A percentile compares a stretch with the other conserved stretches of the same genome.
Conservation (phyloP, 2,329 filamentous ascomycete genomes). For the Paracoccidioides brasiliensis region DNA sequence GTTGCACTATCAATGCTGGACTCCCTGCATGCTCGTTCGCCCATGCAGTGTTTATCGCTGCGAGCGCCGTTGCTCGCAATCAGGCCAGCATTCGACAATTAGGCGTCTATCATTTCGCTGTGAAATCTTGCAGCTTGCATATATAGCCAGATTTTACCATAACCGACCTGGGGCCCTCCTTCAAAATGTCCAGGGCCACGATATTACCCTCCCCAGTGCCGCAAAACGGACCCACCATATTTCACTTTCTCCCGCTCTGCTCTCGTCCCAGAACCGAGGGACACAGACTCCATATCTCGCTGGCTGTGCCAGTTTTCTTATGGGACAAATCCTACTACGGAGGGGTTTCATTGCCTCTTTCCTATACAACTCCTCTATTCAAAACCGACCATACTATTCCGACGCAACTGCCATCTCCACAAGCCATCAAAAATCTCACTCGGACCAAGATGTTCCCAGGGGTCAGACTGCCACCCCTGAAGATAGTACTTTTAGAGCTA, state of each 20-base stretch:
- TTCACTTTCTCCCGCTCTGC: neutral
- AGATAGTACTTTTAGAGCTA: neutral
- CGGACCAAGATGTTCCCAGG: neutral
- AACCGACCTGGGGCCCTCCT: neutral
- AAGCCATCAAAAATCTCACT: neutral
- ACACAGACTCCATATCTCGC: neutral
- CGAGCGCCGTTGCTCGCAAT: neutral
- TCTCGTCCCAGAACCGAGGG: neutral
- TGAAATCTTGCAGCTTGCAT: neutral
- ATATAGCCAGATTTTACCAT: neutral
- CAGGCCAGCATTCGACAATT: neutral
- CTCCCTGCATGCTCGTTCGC: conserved; percentile 27
- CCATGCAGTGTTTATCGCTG: conserved; percentile 18
- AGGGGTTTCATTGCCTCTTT: neutral
- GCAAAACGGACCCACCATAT: neutral
- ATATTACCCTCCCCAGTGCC: neutral
- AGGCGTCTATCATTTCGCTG: neutral
- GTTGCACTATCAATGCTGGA: conserved; percentile 12
- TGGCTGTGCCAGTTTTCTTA: neutral
- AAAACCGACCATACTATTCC: neutral
- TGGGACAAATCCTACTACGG: neutral
- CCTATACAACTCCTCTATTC: neutral
- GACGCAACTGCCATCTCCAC: neutral
- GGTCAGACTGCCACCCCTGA: neutral
- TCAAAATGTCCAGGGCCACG: neutral